These are phyloP conservation scores for Lablab purpureus DNA, from an alignment of 306 rosid genomes.

Conservation along the genomic window DNA sequence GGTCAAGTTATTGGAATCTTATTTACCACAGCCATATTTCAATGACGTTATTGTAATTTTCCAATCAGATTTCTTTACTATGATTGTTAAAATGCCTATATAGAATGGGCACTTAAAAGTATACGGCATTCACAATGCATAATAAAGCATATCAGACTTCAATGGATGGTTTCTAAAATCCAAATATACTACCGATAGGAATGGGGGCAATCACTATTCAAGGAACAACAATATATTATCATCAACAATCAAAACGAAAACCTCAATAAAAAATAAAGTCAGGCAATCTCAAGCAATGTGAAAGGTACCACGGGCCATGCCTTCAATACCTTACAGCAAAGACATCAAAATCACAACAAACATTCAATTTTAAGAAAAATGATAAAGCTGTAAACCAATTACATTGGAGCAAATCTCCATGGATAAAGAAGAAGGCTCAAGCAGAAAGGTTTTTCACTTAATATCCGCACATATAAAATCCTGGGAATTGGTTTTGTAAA, in stretches of 20 bases:
- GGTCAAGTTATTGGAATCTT: background rate
- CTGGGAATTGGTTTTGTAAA: slow-evolving; percentile 47
- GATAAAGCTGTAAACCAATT: slow-evolving; percentile 63
- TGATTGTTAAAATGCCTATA: too few species aligned
- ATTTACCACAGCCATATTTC: background rate
- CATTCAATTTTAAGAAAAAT: background rate
- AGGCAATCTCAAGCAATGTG: background rate
- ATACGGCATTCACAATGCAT: too few species aligned
- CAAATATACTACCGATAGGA: background rate
- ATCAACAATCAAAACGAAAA: background rate
- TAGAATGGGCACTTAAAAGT: too few species aligned
- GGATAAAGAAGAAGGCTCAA: slow-evolving; percentile 71
- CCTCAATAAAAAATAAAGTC: background rate
- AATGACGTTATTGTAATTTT: background rate
- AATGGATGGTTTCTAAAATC: background rate
- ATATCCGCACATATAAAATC: slow-evolving; percentile 85
- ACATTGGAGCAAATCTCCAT: slow-evolving; percentile 88
- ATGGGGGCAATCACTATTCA: background rate
- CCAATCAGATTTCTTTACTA: too few species aligned
- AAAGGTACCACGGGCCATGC: background rate
- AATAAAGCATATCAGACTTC: too few species aligned
- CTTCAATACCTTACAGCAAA: background rate
- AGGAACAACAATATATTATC: background rate
- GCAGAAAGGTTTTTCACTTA: slow-evolving; percentile 74
- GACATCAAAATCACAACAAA: background rate